Base-by-base conservation (phyloP, 441 rosid species). In the Metrosideros polymorpha region DNA sequence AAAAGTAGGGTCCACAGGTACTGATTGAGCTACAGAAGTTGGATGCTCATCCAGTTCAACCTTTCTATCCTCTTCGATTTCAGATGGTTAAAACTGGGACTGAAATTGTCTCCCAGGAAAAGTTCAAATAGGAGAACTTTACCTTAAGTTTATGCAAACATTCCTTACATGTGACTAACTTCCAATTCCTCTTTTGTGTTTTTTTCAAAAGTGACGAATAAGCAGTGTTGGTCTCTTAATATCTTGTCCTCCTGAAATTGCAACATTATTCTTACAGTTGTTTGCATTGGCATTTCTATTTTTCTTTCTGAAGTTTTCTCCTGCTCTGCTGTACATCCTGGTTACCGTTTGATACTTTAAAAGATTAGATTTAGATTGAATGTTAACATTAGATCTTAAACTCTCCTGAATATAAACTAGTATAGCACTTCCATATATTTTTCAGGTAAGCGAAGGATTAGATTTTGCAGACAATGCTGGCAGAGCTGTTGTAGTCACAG, bases 381-480 rank as follows among this genome's bases (percentile, higher is more conserved):
- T 52, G 24, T 35, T 55, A 15, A 54, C 30, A 53, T 32, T 10
- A 32, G 32, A 57, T 86, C 52, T 59, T n/a, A 27, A 50, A 52
- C 39, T 43, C 57, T 8, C 43, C 51, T 66, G 57, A 87, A 85
- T 82, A 85, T 53, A 86, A 19, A 83, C 77, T 88, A 85, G 77
- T 88, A 61, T 89, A 53, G 92, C 82, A 87, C 50, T 51, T 77
- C 84, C 87, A 24, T 82, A 85, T n/a, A 84, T 89, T 90, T 90
- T 83, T 88, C 94, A 98, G 99, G 99, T 98, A 83, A 98, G 99
- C 85, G 99, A 98, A 94, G 99, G 99, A 86, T 90, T 98, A 87
- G 99, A 98, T 94, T 98, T 98, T 92, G 95, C 99, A 86, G 99
- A 97, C 88, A 94, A 91, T 86, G 97, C 99, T 89, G 99, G 99